These are phyloP conservation scores for Phaffia tasmanica DNA, from an alignment of 768 basidiomycete genomes.

Conservation along the genomic window DNA sequence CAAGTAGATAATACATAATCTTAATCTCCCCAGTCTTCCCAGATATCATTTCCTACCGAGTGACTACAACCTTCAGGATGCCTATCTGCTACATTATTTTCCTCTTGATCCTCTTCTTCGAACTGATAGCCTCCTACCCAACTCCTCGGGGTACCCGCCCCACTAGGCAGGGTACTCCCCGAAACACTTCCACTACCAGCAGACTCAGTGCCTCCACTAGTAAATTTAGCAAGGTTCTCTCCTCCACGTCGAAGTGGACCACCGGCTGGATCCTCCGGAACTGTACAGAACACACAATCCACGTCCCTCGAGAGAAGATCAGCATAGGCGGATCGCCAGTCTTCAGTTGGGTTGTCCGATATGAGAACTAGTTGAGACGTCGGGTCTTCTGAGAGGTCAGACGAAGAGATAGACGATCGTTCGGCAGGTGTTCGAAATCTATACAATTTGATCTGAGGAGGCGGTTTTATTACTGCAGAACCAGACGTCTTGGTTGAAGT, in stretches of 20 bases:
- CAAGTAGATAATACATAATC: too few species aligned
- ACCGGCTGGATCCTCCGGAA: conserved; percentile 2
- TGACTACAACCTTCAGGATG: conserved; percentile 37
- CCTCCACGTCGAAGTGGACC: conserved; percentile 25
- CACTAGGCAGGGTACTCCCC: conserved; percentile 31
- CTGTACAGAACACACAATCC: conserved; percentile 14
- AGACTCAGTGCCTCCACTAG: conserved; percentile 27
- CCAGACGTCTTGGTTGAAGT: not conserved
- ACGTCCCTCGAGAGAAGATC: conserved; percentile 28
- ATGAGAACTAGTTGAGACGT: conserved; percentile 28
- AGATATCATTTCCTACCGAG: conserved; percentile 31
- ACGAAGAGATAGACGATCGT: not conserved
- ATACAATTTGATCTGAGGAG: conserved; percentile 31
- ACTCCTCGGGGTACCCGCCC: conserved; percentile 26
- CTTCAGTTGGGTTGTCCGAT: conserved; percentile 28
- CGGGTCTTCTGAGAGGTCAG: not conserved
- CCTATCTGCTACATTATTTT: conserved; percentile 32
- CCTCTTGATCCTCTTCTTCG: conserved; percentile 35
- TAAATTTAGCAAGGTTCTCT: conserved; percentile 1
- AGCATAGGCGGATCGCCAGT: conserved; percentile 33
- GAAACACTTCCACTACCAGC: conserved; percentile 34
- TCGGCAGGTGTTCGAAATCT: conserved; percentile 33
- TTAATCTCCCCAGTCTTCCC: conserved; percentile 29
- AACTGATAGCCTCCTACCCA: conserved; percentile 28
- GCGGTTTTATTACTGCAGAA: not conserved